Conservation (phyloP, 192 early-diverging fungal genomes). For the Chytriomyces hyalinus region DNA sequence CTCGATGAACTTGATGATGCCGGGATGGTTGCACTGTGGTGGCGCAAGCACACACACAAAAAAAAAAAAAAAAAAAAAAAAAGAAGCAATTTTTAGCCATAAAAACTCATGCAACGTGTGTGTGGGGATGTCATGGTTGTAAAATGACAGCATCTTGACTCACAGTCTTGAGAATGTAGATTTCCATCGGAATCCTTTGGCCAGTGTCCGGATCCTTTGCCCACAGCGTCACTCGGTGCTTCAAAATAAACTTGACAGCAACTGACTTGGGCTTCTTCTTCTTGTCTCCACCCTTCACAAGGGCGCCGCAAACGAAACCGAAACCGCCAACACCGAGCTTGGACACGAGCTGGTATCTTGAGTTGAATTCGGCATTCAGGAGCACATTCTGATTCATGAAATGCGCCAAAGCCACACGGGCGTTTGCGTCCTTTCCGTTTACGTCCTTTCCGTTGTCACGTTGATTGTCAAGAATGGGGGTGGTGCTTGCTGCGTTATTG, state of each 20-base stretch:
- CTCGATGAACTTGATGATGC: constrained; percentile 20
- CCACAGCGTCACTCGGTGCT: constrained; percentile 48
- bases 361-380: neutral
- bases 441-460: too few relatives aligned
- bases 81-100: too few relatives aligned
- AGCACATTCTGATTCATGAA: neutral
- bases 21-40: constrained; percentile 6
- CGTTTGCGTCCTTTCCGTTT: too few relatives aligned
- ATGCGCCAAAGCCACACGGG: neutral
- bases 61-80: neutral
- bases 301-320: constrained; percentile 74
- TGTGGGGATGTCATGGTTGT: too few relatives aligned
- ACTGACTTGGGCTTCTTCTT: constrained; percentile 19
- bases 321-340: constrained; percentile 77
- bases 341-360: neutral
- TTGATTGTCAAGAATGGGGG: too few relatives aligned
- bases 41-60: neutral
- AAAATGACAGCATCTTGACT: neutral
- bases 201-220: constrained; percentile 42
- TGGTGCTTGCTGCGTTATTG: too few relatives aligned
- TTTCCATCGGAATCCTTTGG: constrained; percentile 49
- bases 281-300: constrained; percentile 34
- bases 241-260: constrained; percentile 62
- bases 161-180: constrained; percentile 54
- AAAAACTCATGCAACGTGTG: too few relatives aligned